phyloP scores from a whole-genome alignment of 768 basidiomycete species.

The Amanita molliuscula region DNA sequence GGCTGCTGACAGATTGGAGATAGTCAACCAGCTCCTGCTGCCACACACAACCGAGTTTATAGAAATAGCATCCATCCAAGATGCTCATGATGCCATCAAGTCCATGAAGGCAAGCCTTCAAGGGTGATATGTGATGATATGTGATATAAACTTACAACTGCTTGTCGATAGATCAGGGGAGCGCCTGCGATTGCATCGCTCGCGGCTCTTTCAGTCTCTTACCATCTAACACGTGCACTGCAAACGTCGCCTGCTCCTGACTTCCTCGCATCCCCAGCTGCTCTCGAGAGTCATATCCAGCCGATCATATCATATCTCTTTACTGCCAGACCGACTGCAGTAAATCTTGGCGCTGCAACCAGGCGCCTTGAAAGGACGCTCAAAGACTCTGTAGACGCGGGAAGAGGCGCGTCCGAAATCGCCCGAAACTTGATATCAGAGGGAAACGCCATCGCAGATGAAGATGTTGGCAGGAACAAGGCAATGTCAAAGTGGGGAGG shows the following conservation, averaged over 20 bases:
- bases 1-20: slow-evolving; percentile 48
- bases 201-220: slow-evolving; percentile 70
- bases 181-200: slow-evolving; percentile 94
- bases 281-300: slow-evolving; percentile 44
- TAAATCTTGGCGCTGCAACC: slow-evolving; percentile 86
- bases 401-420: slow-evolving; percentile 32
- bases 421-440: slow-evolving; percentile 59
- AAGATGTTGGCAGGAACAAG: slow-evolving; percentile 83
- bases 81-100: slow-evolving; percentile 92
- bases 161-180: slow-evolving; percentile 48
- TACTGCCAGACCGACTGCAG: slow-evolving; percentile 90
- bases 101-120: slow-evolving; percentile 68
- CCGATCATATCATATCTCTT: slow-evolving; percentile 62
- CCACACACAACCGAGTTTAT: slow-evolving; percentile 65
- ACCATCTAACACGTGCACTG: slow-evolving; percentile 48
- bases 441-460: slow-evolving; percentile 65
- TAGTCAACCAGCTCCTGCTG: slow-evolving; percentile 83
- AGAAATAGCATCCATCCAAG: slow-evolving; percentile 58
- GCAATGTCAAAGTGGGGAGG: slow-evolving; percentile 80
- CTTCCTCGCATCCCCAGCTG: slow-evolving; percentile 41
- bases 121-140: slow-evolving; percentile 5
- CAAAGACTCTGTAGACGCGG: slow-evolving; percentile 29
- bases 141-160: not conserved
- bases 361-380: slow-evolving; percentile 53
- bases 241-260: slow-evolving; percentile 34